A percentile compares a stretch with the other conserved stretches of the same genome.
phyloP scores from a whole-genome alignment of 2,329 filamentous ascomycete species.

The Diaporthe capsici region DNA sequence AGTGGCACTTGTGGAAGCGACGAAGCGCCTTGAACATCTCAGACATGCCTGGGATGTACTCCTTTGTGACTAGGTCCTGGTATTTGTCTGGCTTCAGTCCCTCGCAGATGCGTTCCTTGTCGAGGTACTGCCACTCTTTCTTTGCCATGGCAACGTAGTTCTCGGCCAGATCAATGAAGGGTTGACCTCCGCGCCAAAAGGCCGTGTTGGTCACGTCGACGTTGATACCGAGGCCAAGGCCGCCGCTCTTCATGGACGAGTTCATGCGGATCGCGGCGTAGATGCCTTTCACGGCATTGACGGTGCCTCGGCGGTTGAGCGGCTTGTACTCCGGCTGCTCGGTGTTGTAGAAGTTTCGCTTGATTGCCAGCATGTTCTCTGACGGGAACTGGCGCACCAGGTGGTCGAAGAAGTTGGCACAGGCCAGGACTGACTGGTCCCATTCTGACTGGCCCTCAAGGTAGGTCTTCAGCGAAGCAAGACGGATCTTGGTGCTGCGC shows the following conservation, averaged over 20 bases:
- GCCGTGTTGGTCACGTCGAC: constrained; percentile 92
- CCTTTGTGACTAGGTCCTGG: neutral
- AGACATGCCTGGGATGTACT: constrained; percentile 52
- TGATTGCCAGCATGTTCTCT: constrained; percentile 76
- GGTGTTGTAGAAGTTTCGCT: constrained; percentile 84
- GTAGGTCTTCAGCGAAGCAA: constrained; percentile 77
- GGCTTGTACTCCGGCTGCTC: constrained; percentile 64
- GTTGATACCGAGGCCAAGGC: constrained; percentile 82
- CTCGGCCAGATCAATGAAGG: constrained; percentile 55
- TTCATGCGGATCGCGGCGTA: constrained; percentile 88
- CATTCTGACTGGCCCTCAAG: constrained; percentile 72
- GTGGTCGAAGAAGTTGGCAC: constrained; percentile 91
- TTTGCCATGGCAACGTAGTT: constrained; percentile 46
- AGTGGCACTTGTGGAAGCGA: constrained; percentile 68
- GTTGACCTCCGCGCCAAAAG: constrained; percentile 76
- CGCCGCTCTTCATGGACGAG: constrained; percentile 58
- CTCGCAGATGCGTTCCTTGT: neutral
- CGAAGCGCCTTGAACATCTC: constrained; percentile 69
- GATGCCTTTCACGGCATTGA: constrained; percentile 89
- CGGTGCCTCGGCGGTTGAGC: constrained; percentile 56
- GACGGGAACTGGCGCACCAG: constrained; percentile 85
- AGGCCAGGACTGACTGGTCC: constrained; percentile 79
- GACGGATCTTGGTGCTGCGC: constrained; percentile 76
- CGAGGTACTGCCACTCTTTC: constrained; percentile 45
- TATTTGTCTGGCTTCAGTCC: constrained; percentile 33